Base-by-base conservation (phyloP, 2,329 filamentous ascomycete species). In the Pleomassaria siparia region DNA sequence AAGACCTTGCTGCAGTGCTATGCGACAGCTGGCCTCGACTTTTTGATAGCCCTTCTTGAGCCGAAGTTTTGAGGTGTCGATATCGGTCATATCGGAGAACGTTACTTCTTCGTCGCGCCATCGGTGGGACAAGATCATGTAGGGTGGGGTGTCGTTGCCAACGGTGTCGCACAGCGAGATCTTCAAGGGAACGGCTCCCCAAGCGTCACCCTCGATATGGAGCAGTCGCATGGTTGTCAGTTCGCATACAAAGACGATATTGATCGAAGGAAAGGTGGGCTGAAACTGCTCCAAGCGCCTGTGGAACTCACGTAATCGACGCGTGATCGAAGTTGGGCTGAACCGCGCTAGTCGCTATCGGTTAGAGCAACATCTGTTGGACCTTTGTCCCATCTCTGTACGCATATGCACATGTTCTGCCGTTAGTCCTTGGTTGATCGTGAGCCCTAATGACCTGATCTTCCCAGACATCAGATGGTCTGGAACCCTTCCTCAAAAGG, bases 351-450 rank as follows among this genome's bases (percentile, higher is more conserved):
- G 7, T 26, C 25, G 25, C 7, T 26, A 12, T 26, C 7, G 12
- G 7, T 26, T 26, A 7, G 25, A 26, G 12, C 25, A 7, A 26
- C 7, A 51, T 49, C 16, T 57, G 49, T 10, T 24, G 25, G 22
- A 51, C 47, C 28, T 8, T 5, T 26, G 67, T 65, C n/a, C 67
- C 69, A 56, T 73, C 66, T 21, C 63, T 50, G 59, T 74, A 74
- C 13, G 54, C 56, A 63, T 74, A 54, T 75, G 74, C 4, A 72
- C 65, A 43, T 62, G 64, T 4, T 59, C 64, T 3, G 43, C 44
- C 44, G 51, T 40, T 26, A 55, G 37, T 15, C 37, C 47, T 18
- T 47, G 15, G 15, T 26, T 21, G 4, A 47, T 44, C 9, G 51
- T 56, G 57, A 59, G 72, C n/a, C 36, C 45, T 13, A 58, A 36